phyloP scores from a whole-genome alignment of 2,329 filamentous ascomycete species.

The Hawksworthiomyces lignivorus region DNA sequence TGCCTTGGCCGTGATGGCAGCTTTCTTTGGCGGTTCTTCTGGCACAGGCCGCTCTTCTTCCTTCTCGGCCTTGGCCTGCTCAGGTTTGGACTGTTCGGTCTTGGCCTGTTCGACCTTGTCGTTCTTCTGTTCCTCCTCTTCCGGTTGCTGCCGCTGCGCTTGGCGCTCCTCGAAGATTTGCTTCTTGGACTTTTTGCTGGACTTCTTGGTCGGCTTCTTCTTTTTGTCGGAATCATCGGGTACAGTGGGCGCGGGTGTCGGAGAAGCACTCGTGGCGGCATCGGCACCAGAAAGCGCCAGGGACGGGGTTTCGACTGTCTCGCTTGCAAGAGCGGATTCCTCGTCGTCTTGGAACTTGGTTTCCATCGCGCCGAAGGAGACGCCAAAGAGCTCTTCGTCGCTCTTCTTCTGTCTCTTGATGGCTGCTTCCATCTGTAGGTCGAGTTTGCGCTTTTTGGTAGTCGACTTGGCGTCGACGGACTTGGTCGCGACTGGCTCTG shows the following conservation, averaged over 20 bases:
- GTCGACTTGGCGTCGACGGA: conserved; percentile 17
- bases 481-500: neutral
- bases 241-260: conserved; percentile 38
- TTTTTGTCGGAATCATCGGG: conserved; percentile 29
- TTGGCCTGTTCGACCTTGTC: conserved; percentile 13
- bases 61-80: conserved; percentile 27
- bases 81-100: conserved; percentile 3
- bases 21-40: neutral
- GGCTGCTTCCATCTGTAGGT: conserved; percentile 58
- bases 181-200: conserved; percentile 72
- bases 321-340: neutral
- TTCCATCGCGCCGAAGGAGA: conserved; percentile 48
- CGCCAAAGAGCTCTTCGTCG: conserved; percentile 70
- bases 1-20: conserved; percentile 15
- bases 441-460: conserved; percentile 66
- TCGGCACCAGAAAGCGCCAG: conserved; percentile 20
- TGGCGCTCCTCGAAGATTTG: conserved; percentile 63
- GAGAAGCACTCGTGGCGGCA: conserved; percentile 42
- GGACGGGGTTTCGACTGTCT: neutral
- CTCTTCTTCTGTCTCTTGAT: conserved; percentile 74
- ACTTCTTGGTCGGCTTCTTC: conserved; percentile 58
- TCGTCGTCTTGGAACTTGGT: conserved; percentile 43
- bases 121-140: conserved; percentile 29
- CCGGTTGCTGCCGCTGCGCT: conserved; percentile 47
- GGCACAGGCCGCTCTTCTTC: conserved; percentile 15